Evolutionary conservation across 2,329 filamentous ascomycete species (phyloP).

Genomic region (Purpureocillium lavendulum): DNA sequence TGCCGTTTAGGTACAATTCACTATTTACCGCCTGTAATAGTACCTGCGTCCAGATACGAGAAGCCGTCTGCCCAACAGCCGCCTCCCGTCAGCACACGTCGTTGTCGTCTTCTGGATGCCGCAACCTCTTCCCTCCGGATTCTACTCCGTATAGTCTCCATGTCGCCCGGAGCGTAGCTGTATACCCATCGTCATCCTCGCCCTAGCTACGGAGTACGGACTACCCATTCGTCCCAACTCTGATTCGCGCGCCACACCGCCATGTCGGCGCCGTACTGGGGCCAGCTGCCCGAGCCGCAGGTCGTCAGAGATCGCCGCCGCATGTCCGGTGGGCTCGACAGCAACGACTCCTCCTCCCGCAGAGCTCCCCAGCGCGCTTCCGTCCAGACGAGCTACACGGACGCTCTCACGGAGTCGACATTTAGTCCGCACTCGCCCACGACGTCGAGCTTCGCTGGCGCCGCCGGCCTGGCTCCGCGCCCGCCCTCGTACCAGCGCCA

Average conservation of each 20-base stretch:
- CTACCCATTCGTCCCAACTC: background rate
- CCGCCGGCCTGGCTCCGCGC: constrained; percentile 49
- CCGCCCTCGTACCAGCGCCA: constrained; percentile 47
- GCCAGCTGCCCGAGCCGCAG: constrained; percentile 44
- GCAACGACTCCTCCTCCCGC: constrained; percentile 28
- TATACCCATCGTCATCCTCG: too few relatives aligned
- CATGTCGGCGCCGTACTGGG: constrained; percentile 50
- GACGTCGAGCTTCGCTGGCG: constrained; percentile 37
- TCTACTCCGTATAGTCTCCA: too few relatives aligned
- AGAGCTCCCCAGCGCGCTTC: constrained; percentile 43
- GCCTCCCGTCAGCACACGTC: too few relatives aligned
- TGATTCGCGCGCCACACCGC: constrained; percentile 6
- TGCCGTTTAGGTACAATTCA: too few relatives aligned
- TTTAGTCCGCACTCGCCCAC: constrained; percentile 50
- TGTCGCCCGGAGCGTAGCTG: too few relatives aligned
- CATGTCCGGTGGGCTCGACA: constrained; percentile 4
- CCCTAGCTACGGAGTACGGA: too few relatives aligned
- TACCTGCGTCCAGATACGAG: too few relatives aligned
- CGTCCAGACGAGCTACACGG: constrained; percentile 33
- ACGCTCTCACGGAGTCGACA: constrained; percentile 43
- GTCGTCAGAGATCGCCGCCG: constrained; percentile 27
- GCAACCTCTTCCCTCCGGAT: too few relatives aligned
- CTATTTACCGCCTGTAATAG: too few relatives aligned
- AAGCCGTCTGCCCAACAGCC: too few relatives aligned
- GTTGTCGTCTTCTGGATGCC: too few relatives aligned